These are phyloP conservation scores for Ciborinia camelliae DNA, from an alignment of 2,329 filamentous ascomycete genomes.

Conservation along the genomic window DNA sequence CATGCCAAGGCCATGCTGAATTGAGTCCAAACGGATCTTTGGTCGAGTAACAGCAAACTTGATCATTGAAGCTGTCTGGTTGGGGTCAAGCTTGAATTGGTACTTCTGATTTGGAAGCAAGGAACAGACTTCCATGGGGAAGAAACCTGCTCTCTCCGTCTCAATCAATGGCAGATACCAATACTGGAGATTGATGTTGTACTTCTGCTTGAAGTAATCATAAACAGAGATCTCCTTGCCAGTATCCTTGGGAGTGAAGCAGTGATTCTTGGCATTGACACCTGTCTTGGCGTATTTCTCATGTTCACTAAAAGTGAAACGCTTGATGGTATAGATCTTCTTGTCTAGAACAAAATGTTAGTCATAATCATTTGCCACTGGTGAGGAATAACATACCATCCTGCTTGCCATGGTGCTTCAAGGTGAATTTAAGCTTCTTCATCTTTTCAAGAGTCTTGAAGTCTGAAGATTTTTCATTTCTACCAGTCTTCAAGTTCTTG, in stretches of 20 bases:
- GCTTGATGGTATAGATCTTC: constrained; percentile 52
- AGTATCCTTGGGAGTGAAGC: constrained; percentile 52
- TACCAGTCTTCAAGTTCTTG: constrained; percentile 14
- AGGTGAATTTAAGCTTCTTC: constrained; percentile 53
- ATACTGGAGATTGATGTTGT: constrained; percentile 48
- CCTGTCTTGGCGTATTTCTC: constrained; percentile 45
- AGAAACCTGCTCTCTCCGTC: constrained; percentile 51
- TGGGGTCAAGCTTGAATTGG: constrained; percentile 56
- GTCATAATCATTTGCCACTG: not conserved
- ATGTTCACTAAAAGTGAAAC: constrained; percentile 44
- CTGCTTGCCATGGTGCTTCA: constrained; percentile 51
- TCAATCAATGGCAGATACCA: constrained; percentile 55
- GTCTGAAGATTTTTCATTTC: constrained; percentile 43
- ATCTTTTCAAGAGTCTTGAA: constrained; percentile 56
- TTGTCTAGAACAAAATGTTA: constrained; percentile 33
- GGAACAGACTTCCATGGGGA: constrained; percentile 60
- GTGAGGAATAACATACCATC: constrained; percentile 29
- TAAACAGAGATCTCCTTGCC: constrained; percentile 41
- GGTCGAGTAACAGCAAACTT: constrained; percentile 85
- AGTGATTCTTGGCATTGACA: constrained; percentile 49
- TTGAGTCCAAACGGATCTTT: constrained; percentile 60
- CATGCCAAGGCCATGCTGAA: constrained; percentile 63
- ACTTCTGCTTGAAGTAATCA: constrained; percentile 56
- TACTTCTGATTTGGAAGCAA: constrained; percentile 57
- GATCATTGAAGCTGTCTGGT: constrained; percentile 78